A percentile compares a stretch with the other conserved stretches of the same genome.
Conservation (phyloP, 306 rosid genomes). For the Fragaria iinumae region DNA sequence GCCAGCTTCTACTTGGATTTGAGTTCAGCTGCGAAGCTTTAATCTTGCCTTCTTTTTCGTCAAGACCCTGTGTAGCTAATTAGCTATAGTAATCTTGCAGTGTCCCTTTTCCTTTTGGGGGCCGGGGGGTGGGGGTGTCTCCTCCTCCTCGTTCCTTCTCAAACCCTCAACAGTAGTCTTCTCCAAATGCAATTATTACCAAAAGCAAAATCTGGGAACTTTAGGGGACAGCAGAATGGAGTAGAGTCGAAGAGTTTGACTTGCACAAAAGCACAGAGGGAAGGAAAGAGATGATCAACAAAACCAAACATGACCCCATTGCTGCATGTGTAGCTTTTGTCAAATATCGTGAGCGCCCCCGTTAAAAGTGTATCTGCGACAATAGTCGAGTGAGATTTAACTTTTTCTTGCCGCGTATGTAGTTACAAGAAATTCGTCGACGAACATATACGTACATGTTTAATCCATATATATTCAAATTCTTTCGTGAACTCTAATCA, state of each 20-base stretch:
- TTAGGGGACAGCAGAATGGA: conserved; percentile 29
- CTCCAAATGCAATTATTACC: conserved; percentile 11
- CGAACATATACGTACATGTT: too few species aligned
- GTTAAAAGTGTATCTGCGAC: too few species aligned
- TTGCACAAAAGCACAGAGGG: not conserved
- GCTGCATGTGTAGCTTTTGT: too few species aligned
- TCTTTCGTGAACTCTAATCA: too few species aligned
- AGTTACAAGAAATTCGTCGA: too few species aligned
- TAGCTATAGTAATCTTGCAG: not conserved
- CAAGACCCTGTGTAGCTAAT: not conserved
- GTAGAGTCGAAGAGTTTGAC: conserved; percentile 55
- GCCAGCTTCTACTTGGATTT: not conserved
- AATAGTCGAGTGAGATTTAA: too few species aligned
- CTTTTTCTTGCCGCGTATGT: too few species aligned
- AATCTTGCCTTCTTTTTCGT: not conserved
- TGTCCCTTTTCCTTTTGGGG: not conserved
- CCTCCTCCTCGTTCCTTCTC: not conserved
- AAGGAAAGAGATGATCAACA: too few species aligned
- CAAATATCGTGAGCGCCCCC: too few species aligned
- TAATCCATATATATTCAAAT: too few species aligned
- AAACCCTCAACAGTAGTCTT: not conserved
- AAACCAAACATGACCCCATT: too few species aligned
- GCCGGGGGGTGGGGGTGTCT: not conserved
- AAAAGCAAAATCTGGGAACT: conserved; percentile 18
- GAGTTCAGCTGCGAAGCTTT: not conserved